A percentile compares a stretch with the other conserved stretches of the same genome.
Evolutionary conservation across 2,329 filamentous ascomycete genomes (phyloP).

Genomic region (Talaromyces sp.): DNA sequence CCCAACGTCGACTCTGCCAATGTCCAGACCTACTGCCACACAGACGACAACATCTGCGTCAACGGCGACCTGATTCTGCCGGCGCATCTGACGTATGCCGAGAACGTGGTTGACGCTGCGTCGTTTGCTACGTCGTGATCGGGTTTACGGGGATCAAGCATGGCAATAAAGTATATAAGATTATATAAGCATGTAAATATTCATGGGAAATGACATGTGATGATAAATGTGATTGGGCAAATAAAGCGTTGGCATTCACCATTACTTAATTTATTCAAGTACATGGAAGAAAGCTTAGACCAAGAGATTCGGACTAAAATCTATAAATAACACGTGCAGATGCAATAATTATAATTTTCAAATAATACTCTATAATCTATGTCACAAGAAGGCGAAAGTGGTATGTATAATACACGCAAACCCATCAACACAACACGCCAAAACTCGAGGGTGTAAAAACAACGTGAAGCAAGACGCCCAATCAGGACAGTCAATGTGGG

Average conservation of each 20-base stretch:
- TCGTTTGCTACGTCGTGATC: conserved; percentile 6
- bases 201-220: no score
- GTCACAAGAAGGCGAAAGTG: conserved; percentile 10
- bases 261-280: no score
- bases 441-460: background rate
- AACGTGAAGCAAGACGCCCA: conserved; percentile 1
- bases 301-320: no score
- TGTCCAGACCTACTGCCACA: conserved; percentile 14
- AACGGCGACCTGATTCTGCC: conserved; percentile 15
- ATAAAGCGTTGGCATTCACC: no score
- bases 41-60: conserved; percentile 14
- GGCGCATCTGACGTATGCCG: conserved; percentile 15
- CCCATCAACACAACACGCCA: conserved; percentile 7
- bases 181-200: no score
- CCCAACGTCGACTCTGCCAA: conserved; percentile 11
- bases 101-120: conserved; percentile 13
- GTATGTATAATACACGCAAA: conserved; percentile 12
- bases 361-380: conserved; percentile 6
- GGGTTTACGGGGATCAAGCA: no score
- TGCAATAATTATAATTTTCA: background rate
- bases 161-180: no score
- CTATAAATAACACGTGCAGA: background rate
- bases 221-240: no score
- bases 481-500: background rate
- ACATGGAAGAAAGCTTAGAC: no score